Base-by-base conservation (phyloP, 2,329 filamentous ascomycete species). In the Diaporthe caulivora region DNA sequence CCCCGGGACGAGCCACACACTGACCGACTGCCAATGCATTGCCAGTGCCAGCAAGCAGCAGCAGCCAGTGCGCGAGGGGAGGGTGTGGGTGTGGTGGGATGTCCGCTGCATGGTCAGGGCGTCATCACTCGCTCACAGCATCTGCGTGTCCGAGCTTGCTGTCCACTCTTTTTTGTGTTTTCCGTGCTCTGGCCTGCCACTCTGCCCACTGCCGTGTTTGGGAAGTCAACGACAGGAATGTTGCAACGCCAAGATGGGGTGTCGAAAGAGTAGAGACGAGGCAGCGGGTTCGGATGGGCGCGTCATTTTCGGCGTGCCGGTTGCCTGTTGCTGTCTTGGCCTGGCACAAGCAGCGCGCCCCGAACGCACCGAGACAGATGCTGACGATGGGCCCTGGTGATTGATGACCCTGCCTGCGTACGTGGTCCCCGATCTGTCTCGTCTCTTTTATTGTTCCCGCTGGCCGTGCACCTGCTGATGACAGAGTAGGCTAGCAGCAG, bases 91-190 rank as follows among this genome's bases (percentile, higher is more conserved):
- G n/a, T n/a, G n/a, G n/a, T 10, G 17, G 26, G 15, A 7, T 13
- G 54, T 11, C 54, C 26, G 31, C 54, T 37, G 54, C 54, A 58
- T 34, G 31, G 42, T 65, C 42, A 31, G 60, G 29, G 60, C 60
- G 60, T 65, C 60, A 65, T 65, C 60, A 49, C 60, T 65, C 42
- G 11, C 11, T n/a, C n/a, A 26, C 17, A 3, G 40, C 58, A 34
- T 62, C 40, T 21, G 17, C 8, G 8, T 18, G 34, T 17, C 6
- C 34, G 18, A 47, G 44, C 47, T 40, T 3, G 8, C 3, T 10
- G 1, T 37, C 2, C 37, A 21, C 21, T 37, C 31, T 64, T 6
- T n/a, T 17, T 18, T 49, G 4, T 34, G 11, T 47, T 2, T 34
- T 17, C 17, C 31, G 1, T n/a, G 5, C 21, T 15, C 29, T 49